Percentiles rank a stretch among this genome's conserved stretches.
Conservation (phyloP, 257 asterid species). For the Solanum etuberosum region DNA sequence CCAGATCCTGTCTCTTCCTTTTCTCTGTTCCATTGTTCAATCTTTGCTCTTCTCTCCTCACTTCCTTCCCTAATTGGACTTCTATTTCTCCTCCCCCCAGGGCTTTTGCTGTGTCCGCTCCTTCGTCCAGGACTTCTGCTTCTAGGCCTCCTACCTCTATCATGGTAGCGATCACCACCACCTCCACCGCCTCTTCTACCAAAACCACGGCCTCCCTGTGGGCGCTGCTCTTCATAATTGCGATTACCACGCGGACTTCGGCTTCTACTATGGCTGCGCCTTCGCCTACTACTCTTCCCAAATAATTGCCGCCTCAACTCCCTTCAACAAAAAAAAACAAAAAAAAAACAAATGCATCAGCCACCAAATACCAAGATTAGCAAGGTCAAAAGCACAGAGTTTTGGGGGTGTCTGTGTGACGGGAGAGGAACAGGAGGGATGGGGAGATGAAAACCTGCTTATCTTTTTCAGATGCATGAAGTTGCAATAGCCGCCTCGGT, state of each 20-base stretch:
- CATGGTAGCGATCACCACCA: constrained; percentile 51
- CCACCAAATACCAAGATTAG: background rate
- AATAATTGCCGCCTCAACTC: constrained; percentile 72
- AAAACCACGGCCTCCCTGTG: constrained; percentile 41
- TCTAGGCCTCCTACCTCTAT: constrained; percentile 67
- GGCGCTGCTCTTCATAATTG: constrained; percentile 41
- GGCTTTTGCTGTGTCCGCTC: constrained; percentile 69
- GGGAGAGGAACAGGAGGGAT: background rate
- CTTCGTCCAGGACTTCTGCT: constrained; percentile 75
- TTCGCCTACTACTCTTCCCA: constrained; percentile 50
- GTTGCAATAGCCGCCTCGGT: constrained; percentile 89
- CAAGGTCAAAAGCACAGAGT: background rate
- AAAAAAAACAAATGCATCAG: constrained; percentile 4
- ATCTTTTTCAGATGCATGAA: constrained; percentile 92
- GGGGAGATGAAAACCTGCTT: constrained; percentile 40
- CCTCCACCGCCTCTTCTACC: constrained; percentile 31
- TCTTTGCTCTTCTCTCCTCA: constrained; percentile 71
- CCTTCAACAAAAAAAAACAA: constrained; percentile 14
- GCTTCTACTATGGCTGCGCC: constrained; percentile 70
- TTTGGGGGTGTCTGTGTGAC: background rate
- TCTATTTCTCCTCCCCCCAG: constrained; percentile 59
- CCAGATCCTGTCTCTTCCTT: constrained; percentile 13
- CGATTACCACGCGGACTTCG: constrained; percentile 51
- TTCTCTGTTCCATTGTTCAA: constrained; percentile 67
- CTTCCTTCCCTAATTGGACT: constrained; percentile 65